These are phyloP conservation scores for Ceratonia siliqua DNA, from an alignment of 306 rosid species.

Conservation along the genomic window DNA sequence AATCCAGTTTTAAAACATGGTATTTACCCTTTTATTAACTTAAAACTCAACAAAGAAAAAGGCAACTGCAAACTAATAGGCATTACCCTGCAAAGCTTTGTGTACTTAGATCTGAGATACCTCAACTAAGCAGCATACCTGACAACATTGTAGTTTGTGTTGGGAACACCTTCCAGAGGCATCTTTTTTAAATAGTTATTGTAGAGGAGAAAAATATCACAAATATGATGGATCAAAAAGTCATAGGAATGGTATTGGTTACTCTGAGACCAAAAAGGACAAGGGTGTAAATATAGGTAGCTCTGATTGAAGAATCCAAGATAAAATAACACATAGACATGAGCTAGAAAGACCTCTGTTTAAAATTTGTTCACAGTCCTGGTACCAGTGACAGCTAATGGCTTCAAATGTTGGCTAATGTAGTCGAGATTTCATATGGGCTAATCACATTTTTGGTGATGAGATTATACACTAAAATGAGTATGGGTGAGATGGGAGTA, in stretches of 20 bases:
- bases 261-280: slow-evolving; percentile 15
- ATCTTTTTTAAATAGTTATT: slow-evolving; percentile 1
- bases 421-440: slow-evolving; percentile 16
- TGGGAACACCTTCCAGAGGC: slow-evolving; percentile 9
- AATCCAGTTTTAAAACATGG: too few relatives aligned
- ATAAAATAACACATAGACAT: slow-evolving; percentile 13
- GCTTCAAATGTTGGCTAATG: slow-evolving; percentile 22
- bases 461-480: neutral
- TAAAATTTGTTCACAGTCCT: neutral
- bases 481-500: neutral
- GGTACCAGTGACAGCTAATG: neutral
- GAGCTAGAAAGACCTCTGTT: neutral
- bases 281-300: neutral
- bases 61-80: slow-evolving; percentile 9
- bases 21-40: neutral
- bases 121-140: slow-evolving; percentile 9
- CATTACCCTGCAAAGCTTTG: slow-evolving; percentile 1
- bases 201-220: neutral
- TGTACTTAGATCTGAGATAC: slow-evolving; percentile 8
- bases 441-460: slow-evolving; percentile 12
- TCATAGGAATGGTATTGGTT: neutral
- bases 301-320: slow-evolving; percentile 11
- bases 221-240: slow-evolving; percentile 18
- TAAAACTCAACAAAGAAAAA: slow-evolving; percentile 27
- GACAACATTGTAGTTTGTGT: slow-evolving; percentile 11